Conservation (phyloP, 495 filamentous ascomycete species). For the Aspergillus haitiensis region DNA sequence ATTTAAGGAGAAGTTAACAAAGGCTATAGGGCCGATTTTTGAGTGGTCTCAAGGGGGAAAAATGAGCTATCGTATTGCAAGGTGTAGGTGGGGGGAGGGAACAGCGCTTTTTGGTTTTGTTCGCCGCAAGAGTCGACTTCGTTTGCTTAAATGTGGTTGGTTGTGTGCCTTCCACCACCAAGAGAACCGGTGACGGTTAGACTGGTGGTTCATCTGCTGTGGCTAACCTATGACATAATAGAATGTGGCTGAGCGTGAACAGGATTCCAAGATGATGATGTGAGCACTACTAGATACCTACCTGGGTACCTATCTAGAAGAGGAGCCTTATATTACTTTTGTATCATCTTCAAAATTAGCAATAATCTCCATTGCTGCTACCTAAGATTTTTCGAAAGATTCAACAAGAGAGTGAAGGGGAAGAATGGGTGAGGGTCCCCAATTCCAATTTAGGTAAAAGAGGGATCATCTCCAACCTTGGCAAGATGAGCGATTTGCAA, state of each 20-base stretch:
- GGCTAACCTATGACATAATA: not conserved
- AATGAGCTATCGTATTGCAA: slow-evolving; percentile 17
- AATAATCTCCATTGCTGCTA: too few species aligned
- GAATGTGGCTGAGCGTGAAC: slow-evolving; percentile 24
- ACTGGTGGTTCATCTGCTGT: slow-evolving; percentile 24
- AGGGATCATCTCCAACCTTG: too few species aligned
- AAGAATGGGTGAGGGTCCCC: too few species aligned
- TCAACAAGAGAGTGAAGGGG: too few species aligned
- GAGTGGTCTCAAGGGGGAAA: not conserved
- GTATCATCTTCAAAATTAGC: too few species aligned
- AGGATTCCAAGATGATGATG: not conserved
- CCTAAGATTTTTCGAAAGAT: too few species aligned
- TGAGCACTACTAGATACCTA: too few species aligned
- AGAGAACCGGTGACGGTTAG: slow-evolving; percentile 27
- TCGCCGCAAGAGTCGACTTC: slow-evolving; percentile 7
- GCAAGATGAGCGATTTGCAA: too few species aligned
- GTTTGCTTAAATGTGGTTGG: not conserved
- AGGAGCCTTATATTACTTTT: too few species aligned
- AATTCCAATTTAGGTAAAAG: too few species aligned
- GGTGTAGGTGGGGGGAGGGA: slow-evolving; percentile 9
- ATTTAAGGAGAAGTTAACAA: slow-evolving; percentile 14
- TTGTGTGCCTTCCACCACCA: slow-evolving; percentile 2
- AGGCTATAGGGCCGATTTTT: not conserved
- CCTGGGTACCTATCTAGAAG: too few species aligned
- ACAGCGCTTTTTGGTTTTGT: slow-evolving; percentile 13